These are phyloP conservation scores for Rhododendron kiyosumense DNA, from an alignment of 148 eudicot species.

Conservation along the genomic window DNA sequence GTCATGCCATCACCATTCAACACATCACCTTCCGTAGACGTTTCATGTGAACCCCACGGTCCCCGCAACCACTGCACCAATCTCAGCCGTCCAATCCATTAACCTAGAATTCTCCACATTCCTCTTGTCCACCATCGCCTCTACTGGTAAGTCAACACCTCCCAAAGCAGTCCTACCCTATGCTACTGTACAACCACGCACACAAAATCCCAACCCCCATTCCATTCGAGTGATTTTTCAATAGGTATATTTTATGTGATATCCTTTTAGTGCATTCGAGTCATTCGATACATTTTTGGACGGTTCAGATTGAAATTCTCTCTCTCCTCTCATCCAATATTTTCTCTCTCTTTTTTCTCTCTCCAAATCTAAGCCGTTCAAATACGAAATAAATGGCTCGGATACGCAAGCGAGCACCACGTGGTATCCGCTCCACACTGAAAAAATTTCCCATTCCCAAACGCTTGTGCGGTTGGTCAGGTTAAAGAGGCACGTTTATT, in stretches of 20 bases:
- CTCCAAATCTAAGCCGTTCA: too few relatives aligned
- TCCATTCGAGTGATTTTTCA: too few relatives aligned
- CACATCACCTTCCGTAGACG: neutral
- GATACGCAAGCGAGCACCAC: too few relatives aligned
- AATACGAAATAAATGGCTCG: too few relatives aligned
- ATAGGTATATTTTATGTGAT: too few relatives aligned
- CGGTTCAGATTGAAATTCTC: too few relatives aligned
- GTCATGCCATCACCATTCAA: neutral
- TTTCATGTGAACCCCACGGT: too few relatives aligned
- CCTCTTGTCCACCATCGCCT: neutral
- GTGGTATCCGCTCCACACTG: too few relatives aligned
- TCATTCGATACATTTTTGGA: too few relatives aligned
- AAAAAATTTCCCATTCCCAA: neutral
- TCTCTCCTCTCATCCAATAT: too few relatives aligned
- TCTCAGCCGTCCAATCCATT: neutral
- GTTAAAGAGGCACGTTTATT: neutral
- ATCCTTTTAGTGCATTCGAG: rapidly evolving
- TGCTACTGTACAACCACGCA: neutral
- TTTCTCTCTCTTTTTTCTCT: too few relatives aligned
- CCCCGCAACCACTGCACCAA: neutral
- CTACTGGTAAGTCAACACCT: neutral
- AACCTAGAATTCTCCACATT: neutral
- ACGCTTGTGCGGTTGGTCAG: neutral
- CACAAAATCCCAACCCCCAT: neutral
- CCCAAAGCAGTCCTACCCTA: neutral